Evolutionary conservation across 164 flowering plant genomes (phyloP), one percentile per base, ranked within the genome.

Genomic region (Berberis thunbergii): DNA sequence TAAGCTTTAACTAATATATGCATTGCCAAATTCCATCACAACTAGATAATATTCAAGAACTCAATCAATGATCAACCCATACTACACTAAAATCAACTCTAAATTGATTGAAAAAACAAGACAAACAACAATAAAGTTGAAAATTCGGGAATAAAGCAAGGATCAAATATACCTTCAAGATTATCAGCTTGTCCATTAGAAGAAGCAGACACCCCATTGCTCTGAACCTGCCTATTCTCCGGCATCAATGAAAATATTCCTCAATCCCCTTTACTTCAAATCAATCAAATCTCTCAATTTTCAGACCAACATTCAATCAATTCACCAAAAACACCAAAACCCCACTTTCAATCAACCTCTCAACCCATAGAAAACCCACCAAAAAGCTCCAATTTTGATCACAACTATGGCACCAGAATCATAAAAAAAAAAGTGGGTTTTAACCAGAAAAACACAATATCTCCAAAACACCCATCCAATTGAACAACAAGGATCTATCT

Each of bases 151-250:
- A 40, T 9, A 38, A 58, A 26, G 2, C 7, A 49, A 52, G 10
- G 38, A 68, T 61, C 45, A 40, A 49, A 63, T 63, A 26, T 58
- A 69, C 71, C 71, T 57, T 69, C 63, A 7, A 58, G 67, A 7
- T 69, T 63, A 58, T 69, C 66, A 12, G 59, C 41, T 5, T 65
- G 62, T 44, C 42, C 66, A 68, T 62, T 56, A 10, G 60, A 64
- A 11, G 60, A 56, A 64, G 60, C 26, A 7, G 60, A 45, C 4
- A 64, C 38, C 46, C 12, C 68, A 65, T 65, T 68, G 62, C 40
- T 68, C 48, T 62, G 64, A 68, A 56, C 66, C n/a, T 68, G 48
- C 66, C 70, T 7, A 69, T 44, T 57, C 49, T 69, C 71, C 54
- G 71, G 71, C 71, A 69, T 69, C 62, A 67, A 57, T 69, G 12